phyloP scores from a whole-genome alignment of 139 green algal species.

The Chlamydomonas sp. region DNA sequence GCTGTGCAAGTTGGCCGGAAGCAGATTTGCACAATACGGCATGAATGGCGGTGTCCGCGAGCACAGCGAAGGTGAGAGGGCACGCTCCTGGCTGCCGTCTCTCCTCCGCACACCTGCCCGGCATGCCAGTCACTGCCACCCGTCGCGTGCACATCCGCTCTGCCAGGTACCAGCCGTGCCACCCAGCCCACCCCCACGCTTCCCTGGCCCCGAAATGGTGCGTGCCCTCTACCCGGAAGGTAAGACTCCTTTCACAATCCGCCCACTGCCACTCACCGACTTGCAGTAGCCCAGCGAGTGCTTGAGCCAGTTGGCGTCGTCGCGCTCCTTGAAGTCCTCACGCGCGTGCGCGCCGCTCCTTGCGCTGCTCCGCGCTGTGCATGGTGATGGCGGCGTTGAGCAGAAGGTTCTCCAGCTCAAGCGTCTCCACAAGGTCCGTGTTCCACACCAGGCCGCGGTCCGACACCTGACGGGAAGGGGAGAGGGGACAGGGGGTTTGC shows the following conservation, averaged over 20 bases:
- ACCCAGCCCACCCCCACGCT: conserved; percentile 32
- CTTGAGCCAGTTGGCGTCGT: conserved; percentile 98
- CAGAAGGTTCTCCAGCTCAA: conserved; percentile 99
- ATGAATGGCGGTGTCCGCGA: no score
- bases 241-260: no score
- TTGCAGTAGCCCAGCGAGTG: conserved; percentile 94
- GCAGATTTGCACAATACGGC: no score
- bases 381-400: conserved; percentile 88
- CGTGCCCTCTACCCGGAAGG: no score
- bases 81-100: no score
- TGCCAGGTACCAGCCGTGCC: conserved; percentile 46
- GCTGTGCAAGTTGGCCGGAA: no score
- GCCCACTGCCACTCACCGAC: no score
- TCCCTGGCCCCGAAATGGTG: no score
- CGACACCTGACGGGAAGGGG: conserved; percentile 32
- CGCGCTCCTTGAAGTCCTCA: conserved; percentile 94
- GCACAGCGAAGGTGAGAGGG: no score
- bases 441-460: conserved; percentile 90
- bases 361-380: conserved; percentile 71
- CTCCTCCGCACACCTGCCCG: no score
- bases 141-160: conserved; percentile 18
- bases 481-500: neutral
- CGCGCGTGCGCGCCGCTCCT: conserved; percentile 97
- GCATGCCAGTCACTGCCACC: neutral
- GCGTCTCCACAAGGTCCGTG: conserved; percentile 94